phyloP scores from a whole-genome alignment of 805 yeast genomes.

The Saccharomycopsis olivae region DNA sequence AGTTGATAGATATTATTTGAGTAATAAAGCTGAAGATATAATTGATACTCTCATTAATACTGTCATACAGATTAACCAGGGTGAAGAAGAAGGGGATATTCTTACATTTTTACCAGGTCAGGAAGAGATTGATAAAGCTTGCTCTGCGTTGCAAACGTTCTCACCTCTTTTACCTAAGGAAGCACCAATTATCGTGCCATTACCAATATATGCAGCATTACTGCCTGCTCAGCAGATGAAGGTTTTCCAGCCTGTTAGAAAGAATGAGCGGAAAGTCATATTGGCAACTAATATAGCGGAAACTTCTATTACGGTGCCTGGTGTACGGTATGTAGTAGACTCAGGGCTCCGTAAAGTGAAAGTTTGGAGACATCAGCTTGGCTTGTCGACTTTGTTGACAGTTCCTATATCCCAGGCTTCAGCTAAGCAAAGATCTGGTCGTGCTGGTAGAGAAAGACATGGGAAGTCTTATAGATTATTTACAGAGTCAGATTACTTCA shows the following conservation, averaged over 20 bases:
- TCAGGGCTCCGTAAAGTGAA: conserved; percentile 88
- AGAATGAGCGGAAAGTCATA: conserved; percentile 73
- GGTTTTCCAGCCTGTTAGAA: conserved; percentile 59
- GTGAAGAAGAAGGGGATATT: conserved; percentile 85
- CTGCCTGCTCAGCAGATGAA: conserved; percentile 75
- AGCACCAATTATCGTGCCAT: conserved; percentile 64
- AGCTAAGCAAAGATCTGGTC: conserved; percentile 91
- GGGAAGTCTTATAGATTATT: conserved; percentile 86
- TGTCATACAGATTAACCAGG: conserved; percentile 64
- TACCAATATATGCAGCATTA: conserved; percentile 90
- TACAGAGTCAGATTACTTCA: conserved; percentile 57
- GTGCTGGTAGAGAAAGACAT: conserved; percentile 97
- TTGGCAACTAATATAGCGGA: conserved; percentile 96
- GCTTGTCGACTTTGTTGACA: conserved; percentile 83
- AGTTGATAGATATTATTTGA: conserved; percentile 62
- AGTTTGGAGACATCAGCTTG: conserved; percentile 89
- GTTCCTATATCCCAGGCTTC: conserved; percentile 91
- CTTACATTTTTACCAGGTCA: conserved; percentile 91
- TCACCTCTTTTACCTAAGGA: conserved; percentile 60
- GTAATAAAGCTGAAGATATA: conserved; percentile 62
- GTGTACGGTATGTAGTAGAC: conserved; percentile 87
- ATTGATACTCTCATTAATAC: conserved; percentile 71
- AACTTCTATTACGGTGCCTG: conserved; percentile 92
- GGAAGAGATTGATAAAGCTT: conserved; percentile 89
- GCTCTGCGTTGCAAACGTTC: conserved; percentile 44